Evolutionary conservation across 2,329 filamentous ascomycete species (phyloP).

Genomic region (Aspergillus sojae): DNA sequence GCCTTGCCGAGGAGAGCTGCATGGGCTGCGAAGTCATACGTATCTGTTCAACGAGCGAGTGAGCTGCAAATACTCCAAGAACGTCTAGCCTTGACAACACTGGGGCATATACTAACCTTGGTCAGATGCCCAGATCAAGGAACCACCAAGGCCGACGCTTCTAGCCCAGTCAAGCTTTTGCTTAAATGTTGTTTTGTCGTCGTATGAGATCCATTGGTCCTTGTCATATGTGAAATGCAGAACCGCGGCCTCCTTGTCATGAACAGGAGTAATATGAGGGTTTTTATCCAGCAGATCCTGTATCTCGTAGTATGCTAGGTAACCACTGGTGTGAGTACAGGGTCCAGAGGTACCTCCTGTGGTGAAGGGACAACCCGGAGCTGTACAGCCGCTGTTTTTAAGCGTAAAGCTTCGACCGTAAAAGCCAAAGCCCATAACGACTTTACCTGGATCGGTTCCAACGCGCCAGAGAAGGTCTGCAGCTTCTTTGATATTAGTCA

Average conservation of each 20-base stretch:
- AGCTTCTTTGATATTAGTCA: conserved; percentile 29
- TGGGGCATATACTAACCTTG: background rate
- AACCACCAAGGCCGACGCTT: conserved; percentile 32
- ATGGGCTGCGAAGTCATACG: no score
- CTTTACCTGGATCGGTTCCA: conserved; percentile 42
- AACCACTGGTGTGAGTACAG: conserved; percentile 8
- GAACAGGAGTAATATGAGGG: background rate
- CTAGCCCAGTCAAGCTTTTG: conserved; percentile 39
- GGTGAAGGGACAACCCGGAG: conserved; percentile 8
- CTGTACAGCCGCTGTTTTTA: background rate
- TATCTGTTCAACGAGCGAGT: no score
- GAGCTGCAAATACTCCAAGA: no score
- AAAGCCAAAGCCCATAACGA: conserved; percentile 49
- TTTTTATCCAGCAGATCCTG: background rate
- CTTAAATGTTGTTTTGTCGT: conserved; percentile 40
- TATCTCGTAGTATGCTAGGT: conserved; percentile 13
- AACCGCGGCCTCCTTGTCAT: conserved; percentile 30
- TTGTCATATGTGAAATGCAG: conserved; percentile 21
- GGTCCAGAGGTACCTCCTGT: background rate
- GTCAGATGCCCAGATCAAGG: conserved; percentile 17
- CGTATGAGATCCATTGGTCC: conserved; percentile 33
- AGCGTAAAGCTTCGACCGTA: conserved; percentile 44
- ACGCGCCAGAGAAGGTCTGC: conserved; percentile 51
- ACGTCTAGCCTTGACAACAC: no score
- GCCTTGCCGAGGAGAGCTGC: no score